phyloP scores from a whole-genome alignment of 371 early-diverging fungal genomes.

The Actinomortierella ambigua region DNA sequence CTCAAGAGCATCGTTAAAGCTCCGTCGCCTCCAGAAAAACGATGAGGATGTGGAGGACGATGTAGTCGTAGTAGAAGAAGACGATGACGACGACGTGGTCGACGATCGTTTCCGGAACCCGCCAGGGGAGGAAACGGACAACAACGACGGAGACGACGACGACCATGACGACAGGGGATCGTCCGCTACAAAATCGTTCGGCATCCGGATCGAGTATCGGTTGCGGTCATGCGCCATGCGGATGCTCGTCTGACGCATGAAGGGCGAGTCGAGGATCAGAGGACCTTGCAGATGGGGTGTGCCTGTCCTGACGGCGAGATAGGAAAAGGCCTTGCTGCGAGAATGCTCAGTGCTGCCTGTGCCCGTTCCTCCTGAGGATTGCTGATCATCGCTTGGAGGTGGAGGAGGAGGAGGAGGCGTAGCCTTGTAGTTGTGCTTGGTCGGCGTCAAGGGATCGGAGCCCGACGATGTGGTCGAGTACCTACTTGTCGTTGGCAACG shows the following conservation, averaged over 20 bases:
- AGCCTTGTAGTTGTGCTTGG: conserved; percentile 29
- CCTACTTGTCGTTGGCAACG: conserved; percentile 17
- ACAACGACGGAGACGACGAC: too few species aligned
- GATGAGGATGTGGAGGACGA: not conserved
- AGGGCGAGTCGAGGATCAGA: conserved; percentile 30
- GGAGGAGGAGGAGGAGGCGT: conserved; percentile 36
- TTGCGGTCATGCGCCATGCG: conserved; percentile 41
- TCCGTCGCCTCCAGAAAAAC: conserved; percentile 34
- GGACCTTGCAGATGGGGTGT: conserved; percentile 18
- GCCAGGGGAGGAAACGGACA: too few species aligned
- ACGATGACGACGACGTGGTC: too few species aligned
- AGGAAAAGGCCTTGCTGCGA: conserved; percentile 12
- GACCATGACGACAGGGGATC: too few species aligned
- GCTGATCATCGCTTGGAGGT: conserved; percentile 18
- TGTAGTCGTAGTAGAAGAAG: too few species aligned
- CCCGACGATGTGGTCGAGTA: conserved; percentile 18
- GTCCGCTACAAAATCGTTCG: conserved; percentile 20
- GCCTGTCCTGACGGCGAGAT: conserved; percentile 19
- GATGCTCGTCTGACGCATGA: conserved; percentile 40
- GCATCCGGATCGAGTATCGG: conserved; percentile 44
- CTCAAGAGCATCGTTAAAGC: conserved; percentile 29
- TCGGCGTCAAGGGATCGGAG: conserved; percentile 17
- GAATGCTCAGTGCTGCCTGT: not conserved
- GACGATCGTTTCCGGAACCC: too few species aligned
- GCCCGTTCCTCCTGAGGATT: not conserved